Evolutionary conservation across 225 moss, liverwort and hornwort species (phyloP).

Genomic region (Polytrichum commune): DNA sequence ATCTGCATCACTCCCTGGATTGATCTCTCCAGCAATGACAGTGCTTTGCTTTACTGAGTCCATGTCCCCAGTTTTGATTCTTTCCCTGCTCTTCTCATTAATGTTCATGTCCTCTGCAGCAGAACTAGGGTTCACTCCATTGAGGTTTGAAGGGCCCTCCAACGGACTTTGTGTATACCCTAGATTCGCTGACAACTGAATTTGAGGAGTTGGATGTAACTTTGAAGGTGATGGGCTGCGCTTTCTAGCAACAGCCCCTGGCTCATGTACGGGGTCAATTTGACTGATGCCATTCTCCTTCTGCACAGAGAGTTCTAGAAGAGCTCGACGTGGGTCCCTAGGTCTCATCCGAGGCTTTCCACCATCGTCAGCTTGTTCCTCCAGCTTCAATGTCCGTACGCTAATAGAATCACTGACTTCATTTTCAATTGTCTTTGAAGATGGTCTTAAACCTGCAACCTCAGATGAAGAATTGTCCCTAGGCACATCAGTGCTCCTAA

Average conservation of each 20-base stretch:
- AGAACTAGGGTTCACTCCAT: slow-evolving; percentile 24
- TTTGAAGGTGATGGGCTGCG: slow-evolving; percentile 26
- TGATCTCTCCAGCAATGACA: slow-evolving; percentile 22
- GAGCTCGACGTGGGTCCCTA: slow-evolving; percentile 80
- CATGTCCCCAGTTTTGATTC: slow-evolving; percentile 8
- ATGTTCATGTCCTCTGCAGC: slow-evolving; percentile 16
- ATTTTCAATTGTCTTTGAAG: slow-evolving; percentile 17
- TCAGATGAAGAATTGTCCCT: slow-evolving; percentile 20
- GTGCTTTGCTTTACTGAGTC: slow-evolving; percentile 10
- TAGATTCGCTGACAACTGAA: slow-evolving; percentile 1
- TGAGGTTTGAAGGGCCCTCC: slow-evolving; percentile 12
- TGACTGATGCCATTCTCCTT: slow-evolving; percentile 21
- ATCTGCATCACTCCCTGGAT: slow-evolving; percentile 19
- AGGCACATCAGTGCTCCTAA: slow-evolving; percentile 16
- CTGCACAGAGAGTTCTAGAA: slow-evolving; percentile 51
- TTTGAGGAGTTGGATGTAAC: slow-evolving; percentile 11
- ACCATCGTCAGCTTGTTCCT: slow-evolving; percentile 36
- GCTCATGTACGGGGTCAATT: slow-evolving; percentile 28
- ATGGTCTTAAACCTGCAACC: slow-evolving; percentile 12
- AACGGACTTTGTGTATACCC: no score
- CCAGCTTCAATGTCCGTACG: slow-evolving; percentile 24
- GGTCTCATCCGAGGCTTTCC: slow-evolving; percentile 77
- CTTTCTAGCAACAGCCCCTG: slow-evolving; percentile 29
- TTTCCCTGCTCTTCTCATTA: slow-evolving; percentile 24
- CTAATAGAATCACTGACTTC: slow-evolving; percentile 17